phyloP scores from a whole-genome alignment of 2,329 filamentous ascomycete species.

The Chrysoporthe deuterocubensis region DNA sequence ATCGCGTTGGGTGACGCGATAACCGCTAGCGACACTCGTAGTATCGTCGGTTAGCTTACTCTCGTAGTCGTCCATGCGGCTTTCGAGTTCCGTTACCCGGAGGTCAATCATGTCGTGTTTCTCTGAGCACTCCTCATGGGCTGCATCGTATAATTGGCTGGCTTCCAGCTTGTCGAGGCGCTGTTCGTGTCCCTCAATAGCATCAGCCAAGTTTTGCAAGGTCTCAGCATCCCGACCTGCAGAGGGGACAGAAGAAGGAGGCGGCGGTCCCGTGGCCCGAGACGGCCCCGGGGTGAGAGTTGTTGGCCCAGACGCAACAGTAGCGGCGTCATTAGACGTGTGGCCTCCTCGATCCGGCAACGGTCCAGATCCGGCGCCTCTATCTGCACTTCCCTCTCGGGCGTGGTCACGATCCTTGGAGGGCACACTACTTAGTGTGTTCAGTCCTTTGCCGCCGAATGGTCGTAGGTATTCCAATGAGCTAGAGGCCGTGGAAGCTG shows the following conservation, averaged over 20 bases:
- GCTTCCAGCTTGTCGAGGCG: conserved; percentile 73
- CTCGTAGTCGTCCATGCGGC: conserved; percentile 63
- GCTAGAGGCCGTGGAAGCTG: conserved; percentile 56
- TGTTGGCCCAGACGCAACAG: conserved; percentile 13
- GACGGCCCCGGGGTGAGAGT: conserved; percentile 16
- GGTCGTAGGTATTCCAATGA: conserved; percentile 56
- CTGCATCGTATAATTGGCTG: conserved; percentile 66
- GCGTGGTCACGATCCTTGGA: conserved; percentile 40
- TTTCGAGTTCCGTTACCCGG: conserved; percentile 71
- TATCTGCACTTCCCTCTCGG: conserved; percentile 36
- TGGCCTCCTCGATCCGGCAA: conserved; percentile 30
- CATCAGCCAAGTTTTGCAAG: conserved; percentile 52
- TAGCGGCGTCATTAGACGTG: conserved; percentile 1
- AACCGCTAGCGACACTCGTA: conserved; percentile 44
- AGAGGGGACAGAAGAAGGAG: conserved; percentile 5
- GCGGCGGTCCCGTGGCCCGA: not conserved
- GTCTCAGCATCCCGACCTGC: conserved; percentile 35
- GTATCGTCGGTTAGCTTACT: conserved; percentile 54
- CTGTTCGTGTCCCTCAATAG: conserved; percentile 64
- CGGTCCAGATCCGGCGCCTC: conserved; percentile 20
- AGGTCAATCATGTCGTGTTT: conserved; percentile 69
- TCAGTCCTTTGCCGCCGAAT: conserved; percentile 59
- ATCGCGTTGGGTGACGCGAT: conserved; percentile 40
- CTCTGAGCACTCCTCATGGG: conserved; percentile 72
- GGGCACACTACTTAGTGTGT: conserved; percentile 52